Evolutionary conservation across 2,329 filamentous ascomycete genomes (phyloP).

Genomic region (Knoxdaviesia capensis): DNA sequence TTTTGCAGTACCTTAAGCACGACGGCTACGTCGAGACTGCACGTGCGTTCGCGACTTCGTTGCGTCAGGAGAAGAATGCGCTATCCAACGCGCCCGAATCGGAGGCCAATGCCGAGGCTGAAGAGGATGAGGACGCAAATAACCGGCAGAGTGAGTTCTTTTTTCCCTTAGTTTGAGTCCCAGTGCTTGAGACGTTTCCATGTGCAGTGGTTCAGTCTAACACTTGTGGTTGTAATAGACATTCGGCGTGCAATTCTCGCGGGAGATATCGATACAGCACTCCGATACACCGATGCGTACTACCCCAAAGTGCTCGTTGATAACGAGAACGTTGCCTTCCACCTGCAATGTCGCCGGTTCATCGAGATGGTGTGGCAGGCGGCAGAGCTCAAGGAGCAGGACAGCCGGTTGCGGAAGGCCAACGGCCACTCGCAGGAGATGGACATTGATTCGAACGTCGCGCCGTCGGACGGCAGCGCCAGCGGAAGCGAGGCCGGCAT

Average conservation of each 20-base stretch:
- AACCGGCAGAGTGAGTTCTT: constrained; percentile 69
- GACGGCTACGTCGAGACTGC: constrained; percentile 93
- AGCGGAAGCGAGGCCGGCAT: too few relatives aligned
- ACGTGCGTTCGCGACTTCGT: constrained; percentile 67
- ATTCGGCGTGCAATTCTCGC: constrained; percentile 77
- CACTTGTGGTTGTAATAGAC: constrained; percentile 24
- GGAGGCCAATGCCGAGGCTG: constrained; percentile 40
- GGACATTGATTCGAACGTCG: constrained; percentile 36
- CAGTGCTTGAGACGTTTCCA: too few relatives aligned
- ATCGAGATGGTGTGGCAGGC: constrained; percentile 78
- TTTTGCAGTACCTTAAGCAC: constrained; percentile 75
- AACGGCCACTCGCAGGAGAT: constrained; percentile 28
- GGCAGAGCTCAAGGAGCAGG: constrained; percentile 40
- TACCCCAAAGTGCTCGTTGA: constrained; percentile 66
- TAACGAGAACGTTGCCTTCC: constrained; percentile 74
- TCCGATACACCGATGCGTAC: constrained; percentile 59
- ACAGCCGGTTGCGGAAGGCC: constrained; percentile 8
- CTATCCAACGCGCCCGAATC: constrained; percentile 36
- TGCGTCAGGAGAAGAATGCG: constrained; percentile 51
- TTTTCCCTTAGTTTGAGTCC: too few relatives aligned
- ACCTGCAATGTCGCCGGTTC: constrained; percentile 74
- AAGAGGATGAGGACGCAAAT: constrained; percentile 70
- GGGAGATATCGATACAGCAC: constrained; percentile 75
- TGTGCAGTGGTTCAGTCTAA: constrained; percentile 1
- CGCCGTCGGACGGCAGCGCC: too few relatives aligned